Evolutionary conservation across 306 rosid species (phyloP).

Genomic region (Prunus kanzakura): DNA sequence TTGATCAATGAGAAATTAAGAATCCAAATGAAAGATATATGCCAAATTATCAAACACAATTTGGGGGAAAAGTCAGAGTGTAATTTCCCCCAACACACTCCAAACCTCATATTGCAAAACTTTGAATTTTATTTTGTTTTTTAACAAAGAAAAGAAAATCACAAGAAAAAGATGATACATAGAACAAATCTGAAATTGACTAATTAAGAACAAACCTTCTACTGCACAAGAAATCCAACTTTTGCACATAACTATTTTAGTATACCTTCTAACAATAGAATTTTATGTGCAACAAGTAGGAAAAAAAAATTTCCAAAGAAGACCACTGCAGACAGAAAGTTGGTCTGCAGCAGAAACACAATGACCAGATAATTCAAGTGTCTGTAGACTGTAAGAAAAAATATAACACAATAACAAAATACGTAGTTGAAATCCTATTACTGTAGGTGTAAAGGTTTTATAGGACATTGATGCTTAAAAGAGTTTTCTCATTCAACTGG

Average conservation of each 20-base stretch:
- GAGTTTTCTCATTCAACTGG: background rate
- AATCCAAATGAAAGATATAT: background rate
- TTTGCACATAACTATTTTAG: background rate
- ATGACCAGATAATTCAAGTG: background rate
- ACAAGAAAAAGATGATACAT: slow-evolving; percentile 15
- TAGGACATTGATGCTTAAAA: background rate
- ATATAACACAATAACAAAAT: background rate
- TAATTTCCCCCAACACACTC: slow-evolving; percentile 3
- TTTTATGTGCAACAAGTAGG: background rate
- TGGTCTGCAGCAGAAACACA: background rate
- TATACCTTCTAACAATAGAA: background rate
- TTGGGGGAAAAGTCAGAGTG: background rate
- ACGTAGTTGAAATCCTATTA: background rate
- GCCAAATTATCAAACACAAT: background rate
- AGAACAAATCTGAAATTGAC: slow-evolving; percentile 6
- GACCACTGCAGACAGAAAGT: background rate
- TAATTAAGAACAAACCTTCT: slow-evolving; percentile 18
- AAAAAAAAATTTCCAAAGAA: background rate
- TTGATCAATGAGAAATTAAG: slow-evolving; percentile 19
- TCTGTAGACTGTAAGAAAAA: background rate
- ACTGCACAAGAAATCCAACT: background rate
- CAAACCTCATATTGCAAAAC: slow-evolving; percentile 22
- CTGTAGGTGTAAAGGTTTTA: background rate
- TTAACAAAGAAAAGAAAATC: slow-evolving; percentile 18
- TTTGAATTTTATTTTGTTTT: background rate